Evolutionary conservation across 371 early-diverging fungal species (phyloP), one percentile per base, ranked within the genome.

Genomic region (Rhizopus delemar): DNA sequence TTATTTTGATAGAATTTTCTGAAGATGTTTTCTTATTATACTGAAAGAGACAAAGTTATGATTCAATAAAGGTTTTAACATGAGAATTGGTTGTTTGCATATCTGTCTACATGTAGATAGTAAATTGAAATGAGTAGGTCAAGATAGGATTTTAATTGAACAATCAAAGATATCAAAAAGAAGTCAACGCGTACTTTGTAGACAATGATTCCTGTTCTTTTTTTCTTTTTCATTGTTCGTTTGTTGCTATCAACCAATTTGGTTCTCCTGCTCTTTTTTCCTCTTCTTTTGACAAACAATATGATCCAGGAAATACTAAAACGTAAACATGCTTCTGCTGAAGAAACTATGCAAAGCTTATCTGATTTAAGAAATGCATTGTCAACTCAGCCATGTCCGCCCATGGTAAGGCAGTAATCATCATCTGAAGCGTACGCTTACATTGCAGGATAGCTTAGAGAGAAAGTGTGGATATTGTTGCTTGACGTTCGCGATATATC

Each of bases 391-490:
- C 34, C 68, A 2, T 63, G 66, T 55, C 64, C 70, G 36, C 8
- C 41, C 22, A 60, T 71, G 71, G 75, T 71, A 65, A 46, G 22
- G 16, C 22, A 11, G 22, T 2, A n/a, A 22, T 22, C 22, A 22
- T 22, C 22, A 22, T 22, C 22, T 22, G 22, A 22, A 22, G 22
- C 22, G 22, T 22, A 22, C 22, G 22, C 22, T 22, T 22, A 22
- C 22, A 22, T 22, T 22, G 0, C 22, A 22, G 22, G 22, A 3
- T 32, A 66, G 63, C 39, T 75, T 15, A 75, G 89, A 8, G 76
- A 73, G 4, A 72, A 63, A 50, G 60, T 91, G 31, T 96, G 96
- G 96, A 94, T 93, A 59, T 66, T 90, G 3, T 75, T 95, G 33
- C 73, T 97, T 4, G 89, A 91, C 12, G 84, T 95, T 1, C 82